Base-by-base conservation (phyloP, 2,329 filamentous ascomycete genomes). In the Fusarium tjaetaba region DNA sequence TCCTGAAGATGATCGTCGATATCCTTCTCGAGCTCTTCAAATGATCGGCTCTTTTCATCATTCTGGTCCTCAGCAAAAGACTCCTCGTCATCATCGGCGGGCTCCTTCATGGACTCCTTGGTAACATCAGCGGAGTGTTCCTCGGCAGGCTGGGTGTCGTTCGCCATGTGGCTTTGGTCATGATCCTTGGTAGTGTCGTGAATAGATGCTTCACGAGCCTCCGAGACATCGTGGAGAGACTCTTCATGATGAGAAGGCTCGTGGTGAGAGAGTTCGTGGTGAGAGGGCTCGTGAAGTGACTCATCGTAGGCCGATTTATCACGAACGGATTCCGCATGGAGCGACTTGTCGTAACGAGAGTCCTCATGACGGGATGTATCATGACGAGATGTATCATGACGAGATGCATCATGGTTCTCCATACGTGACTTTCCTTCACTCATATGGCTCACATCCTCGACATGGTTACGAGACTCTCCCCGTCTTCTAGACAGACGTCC, bases 21-120 rank as follows among this genome's bases (percentile, higher is more conserved):
- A 16, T 76, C 71, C 39, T 76, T 76, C 30, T 75, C 73, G 2
- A 75, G 70, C 5, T 75, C 63, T 6, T 75, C 73, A 51, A 75
- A 70, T 2, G 73, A 74, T 30, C 43, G 60, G 15, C 55, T 71
- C 52, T 69, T 65, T 20, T 65, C 70, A 14, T 32, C 34, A 45
- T 72, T 49, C 32, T 52, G 36, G 4, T 67, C 61, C 7, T 63
- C 45, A 10, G 41, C 36, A 18, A 63, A 28, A 20, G 68, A 63
- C 11, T 75, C 53, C 14, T 45, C 55, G 30, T 26, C 13, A 26
- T 65, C 49, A 15, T 57, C 28, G 5, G 13, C 18, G 9, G 49
- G 20, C 24, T 63, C 58, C 16, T 63, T 52, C 20, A 36, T 34
- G 10, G 56, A 52, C 13, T 72, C 75, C 6, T 55, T 65, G 26